Evolutionary conservation across 169 alveolate genomes (phyloP).

Genomic region (Besnoitia besnoiti): DNA sequence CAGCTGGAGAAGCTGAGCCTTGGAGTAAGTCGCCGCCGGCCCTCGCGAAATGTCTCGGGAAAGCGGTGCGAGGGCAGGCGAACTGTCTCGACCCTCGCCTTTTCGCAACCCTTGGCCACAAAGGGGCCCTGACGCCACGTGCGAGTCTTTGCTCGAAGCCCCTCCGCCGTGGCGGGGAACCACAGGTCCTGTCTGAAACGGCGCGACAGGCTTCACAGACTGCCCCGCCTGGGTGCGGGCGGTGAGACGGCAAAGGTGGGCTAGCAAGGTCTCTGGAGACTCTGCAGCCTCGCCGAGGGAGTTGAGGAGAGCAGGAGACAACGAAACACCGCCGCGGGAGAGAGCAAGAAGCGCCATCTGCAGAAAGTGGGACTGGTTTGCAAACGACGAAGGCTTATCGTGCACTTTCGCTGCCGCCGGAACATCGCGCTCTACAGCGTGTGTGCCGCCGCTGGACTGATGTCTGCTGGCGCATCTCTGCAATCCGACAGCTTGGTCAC

Average conservation of each 20-base stretch:
- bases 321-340: slow-evolving; percentile 3
- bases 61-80: background rate
- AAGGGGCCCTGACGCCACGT: background rate
- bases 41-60: background rate
- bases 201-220: background rate
- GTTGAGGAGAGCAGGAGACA: slow-evolving; percentile 4
- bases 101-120: background rate
- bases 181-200: too few relatives aligned
- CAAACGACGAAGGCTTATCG: background rate
- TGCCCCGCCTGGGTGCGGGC: too few relatives aligned
- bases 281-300: background rate
- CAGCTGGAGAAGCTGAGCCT: background rate
- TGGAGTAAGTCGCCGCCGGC: background rate
- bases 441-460: too few relatives aligned
- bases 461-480: too few relatives aligned
- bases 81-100: background rate
- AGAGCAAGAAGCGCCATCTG: background rate
- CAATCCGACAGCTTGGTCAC: too few relatives aligned
- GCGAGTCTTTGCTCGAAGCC: background rate
- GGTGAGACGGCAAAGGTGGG: background rate
- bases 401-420: too few relatives aligned
- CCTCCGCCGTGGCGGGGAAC: background rate
- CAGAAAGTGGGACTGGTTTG: background rate
- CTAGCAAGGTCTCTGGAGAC: background rate
- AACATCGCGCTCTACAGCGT: too few relatives aligned